Conservation (phyloP, 2,329 filamentous ascomycete species). For the Metarhizium brunneum region DNA sequence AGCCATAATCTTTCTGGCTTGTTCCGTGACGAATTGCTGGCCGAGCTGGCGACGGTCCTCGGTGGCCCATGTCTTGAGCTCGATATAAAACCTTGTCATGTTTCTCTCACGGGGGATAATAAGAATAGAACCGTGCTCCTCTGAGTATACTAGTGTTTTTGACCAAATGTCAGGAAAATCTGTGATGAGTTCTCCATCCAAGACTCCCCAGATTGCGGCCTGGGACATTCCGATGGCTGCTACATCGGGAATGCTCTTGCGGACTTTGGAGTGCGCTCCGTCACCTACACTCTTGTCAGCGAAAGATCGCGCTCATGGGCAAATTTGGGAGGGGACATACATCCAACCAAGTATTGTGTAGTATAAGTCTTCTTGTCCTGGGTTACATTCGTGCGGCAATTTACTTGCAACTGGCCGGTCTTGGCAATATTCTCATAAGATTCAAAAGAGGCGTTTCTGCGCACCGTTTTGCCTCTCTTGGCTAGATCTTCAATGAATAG, state of each 20-base stretch:
- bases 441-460: slow-evolving; percentile 55
- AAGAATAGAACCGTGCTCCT: slow-evolving; percentile 59
- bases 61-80: slow-evolving; percentile 39
- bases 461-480: slow-evolving; percentile 53
- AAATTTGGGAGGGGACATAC: slow-evolving; percentile 20
- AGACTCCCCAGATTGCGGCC: slow-evolving; percentile 55
- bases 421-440: slow-evolving; percentile 39
- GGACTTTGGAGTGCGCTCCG: slow-evolving; percentile 62
- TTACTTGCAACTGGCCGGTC: slow-evolving; percentile 36
- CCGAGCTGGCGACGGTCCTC: slow-evolving; percentile 32
- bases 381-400: slow-evolving; percentile 41
- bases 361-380: slow-evolving; percentile 41
- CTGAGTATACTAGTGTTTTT: slow-evolving; percentile 60
- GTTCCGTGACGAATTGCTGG: slow-evolving; percentile 62
- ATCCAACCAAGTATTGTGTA: slow-evolving; percentile 59
- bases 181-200: slow-evolving; percentile 62
- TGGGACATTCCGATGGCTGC: slow-evolving; percentile 48
- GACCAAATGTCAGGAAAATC: slow-evolving; percentile 70
- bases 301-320: not conserved
- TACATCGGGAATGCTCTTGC: slow-evolving; percentile 49
- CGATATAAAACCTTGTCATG: slow-evolving; percentile 57
- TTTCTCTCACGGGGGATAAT: slow-evolving; percentile 65
- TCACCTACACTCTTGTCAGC: slow-evolving; percentile 37
- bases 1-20: slow-evolving; percentile 51
- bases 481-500: slow-evolving; percentile 60